Evolutionary conservation across 2,329 filamentous ascomycete species (phyloP), one percentile per base, ranked within the genome.

Genomic region (Cercospora berteroae): DNA sequence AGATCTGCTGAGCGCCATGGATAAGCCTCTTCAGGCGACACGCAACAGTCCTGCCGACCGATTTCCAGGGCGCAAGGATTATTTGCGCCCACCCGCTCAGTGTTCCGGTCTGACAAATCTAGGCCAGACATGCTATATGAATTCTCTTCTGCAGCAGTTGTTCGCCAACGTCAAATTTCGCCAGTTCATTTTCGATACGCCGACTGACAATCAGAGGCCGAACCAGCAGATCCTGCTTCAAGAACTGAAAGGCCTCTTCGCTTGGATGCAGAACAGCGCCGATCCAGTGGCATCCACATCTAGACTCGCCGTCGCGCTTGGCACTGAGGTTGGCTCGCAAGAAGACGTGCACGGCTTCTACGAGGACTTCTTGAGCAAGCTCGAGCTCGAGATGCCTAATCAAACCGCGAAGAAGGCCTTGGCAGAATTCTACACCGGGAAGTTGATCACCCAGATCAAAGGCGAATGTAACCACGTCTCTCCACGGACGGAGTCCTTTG

Each of bases 341-440:
- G 98, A 99, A 92, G 95, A 99, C 77, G 95, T 97, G 5, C 95
- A 98, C 73, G 94, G 97, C 77, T 99, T 98, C 77, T 98, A 96
- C 81, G 97, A 95, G 74, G 85, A 97, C 4, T 85, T 99, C 0
- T 95, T 98, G 74, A 93, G 96, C 78, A 88, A 93, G 27, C 93
- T 93, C 87, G 96, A 99, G 77, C 87, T 88, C 8, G 92, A 97
- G 74, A 88, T 98, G 71, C 79, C 86, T 18, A 85, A 86, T 9
- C 79, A 83, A 1, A 84, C 88, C n/a, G 87, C 88, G 36, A 96
- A 92, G 79, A 88, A 87, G 70, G 81, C 80, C 23, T 90, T 99
- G 71, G 87, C 91, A 60, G 89, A 89, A 0, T 95, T 98, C 74
- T 99, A 95, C 75, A 93, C 94, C 0, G 95, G 95, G 4, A 91